Conservation (phyloP, 176 grass and related monocot genomes). For the Saccharum officinarum region DNA sequence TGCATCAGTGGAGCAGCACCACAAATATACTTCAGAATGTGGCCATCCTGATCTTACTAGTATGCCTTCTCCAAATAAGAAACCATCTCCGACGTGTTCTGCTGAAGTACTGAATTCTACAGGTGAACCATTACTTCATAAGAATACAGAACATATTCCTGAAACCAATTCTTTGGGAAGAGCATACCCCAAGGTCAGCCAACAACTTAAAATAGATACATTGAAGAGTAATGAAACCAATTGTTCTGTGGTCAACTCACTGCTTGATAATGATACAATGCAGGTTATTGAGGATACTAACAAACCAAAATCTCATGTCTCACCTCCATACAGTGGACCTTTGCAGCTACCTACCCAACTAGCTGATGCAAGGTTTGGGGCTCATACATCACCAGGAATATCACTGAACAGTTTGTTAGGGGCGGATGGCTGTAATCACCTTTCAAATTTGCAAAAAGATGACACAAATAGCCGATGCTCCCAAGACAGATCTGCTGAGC, state of each 20-base stretch:
- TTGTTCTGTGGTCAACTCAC: constrained; percentile 3
- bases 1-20: constrained; percentile 20
- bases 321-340: constrained; percentile 20
- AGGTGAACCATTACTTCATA: neutral
- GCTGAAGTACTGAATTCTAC: constrained; percentile 26
- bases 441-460: constrained; percentile 20
- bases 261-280: constrained; percentile 29
- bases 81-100: constrained; percentile 17
- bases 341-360: constrained; percentile 35
- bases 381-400: constrained; percentile 25
- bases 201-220: constrained; percentile 10
- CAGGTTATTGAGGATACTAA: constrained; percentile 10
- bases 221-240: neutral
- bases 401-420: neutral
- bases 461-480: constrained; percentile 30
- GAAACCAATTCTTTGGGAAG: constrained; percentile 22
- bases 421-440: constrained; percentile 4
- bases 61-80: constrained; percentile 25
- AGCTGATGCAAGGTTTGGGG: constrained; percentile 26
- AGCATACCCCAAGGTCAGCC: constrained; percentile 16
- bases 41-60: constrained; percentile 1
- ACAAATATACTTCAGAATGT: constrained; percentile 20
- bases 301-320: constrained; percentile 30
- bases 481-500: constrained; percentile 17
- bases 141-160: neutral